Evolutionary conservation across 345 rosid genomes (phyloP).

Genomic region (Arabidopsis thaliana): TAIR10.1 NC_003071.7:12866501-12867000

Average conservation of each 20-base stretch:
- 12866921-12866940: neutral
- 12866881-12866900: constrained; percentile 51
- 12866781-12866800: constrained; percentile 34
- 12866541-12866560: constrained; percentile 25
- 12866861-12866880: constrained; percentile 47
- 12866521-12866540: neutral
- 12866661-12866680: constrained; percentile 23
- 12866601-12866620: constrained; percentile 33
- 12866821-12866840: constrained; percentile 19
- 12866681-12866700: constrained; percentile 32
- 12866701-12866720: constrained; percentile 2
- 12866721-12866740: constrained; percentile 15
- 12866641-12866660: constrained; percentile 41
- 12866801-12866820: constrained; percentile 13
- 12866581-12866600: constrained; percentile 36
- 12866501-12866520: neutral
- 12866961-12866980: constrained; percentile 15
- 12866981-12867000: constrained; percentile 30
- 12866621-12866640: constrained; percentile 42
- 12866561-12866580: constrained; percentile 41
- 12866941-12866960: constrained; percentile 16
- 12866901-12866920: constrained; percentile 30
- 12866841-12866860: constrained; percentile 43
- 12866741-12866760: constrained; percentile 34
- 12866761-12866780: constrained; percentile 37